Base-by-base conservation (phyloP, 2,329 filamentous ascomycete genomes). In the Trichoderma endophyticum region DNA sequence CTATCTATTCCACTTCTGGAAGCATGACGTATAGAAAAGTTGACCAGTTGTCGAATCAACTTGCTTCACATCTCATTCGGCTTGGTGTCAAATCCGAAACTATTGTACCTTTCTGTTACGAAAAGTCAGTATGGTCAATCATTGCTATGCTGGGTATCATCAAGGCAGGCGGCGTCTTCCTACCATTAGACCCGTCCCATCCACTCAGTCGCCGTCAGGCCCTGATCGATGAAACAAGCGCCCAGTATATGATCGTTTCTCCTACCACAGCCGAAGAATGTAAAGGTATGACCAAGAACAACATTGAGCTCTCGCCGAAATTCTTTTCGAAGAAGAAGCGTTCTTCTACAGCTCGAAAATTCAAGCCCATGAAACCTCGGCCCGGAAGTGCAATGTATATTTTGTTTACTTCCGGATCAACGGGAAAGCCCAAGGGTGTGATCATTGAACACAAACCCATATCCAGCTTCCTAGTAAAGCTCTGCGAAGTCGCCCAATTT, bases 21-120 rank as follows among this genome's bases (percentile, higher is more conserved):
- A 61, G 39, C 43, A 34, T 71, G 48, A 71, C 69, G 3, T 71
- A 71, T 34, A 34, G 3, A 32, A 62, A 65, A 21, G 26, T 71
- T 21, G 60, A 71, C 18, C 12, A 14, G 6, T 34, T 71, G 2
- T 63, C 69, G 9, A 21, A 21, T n/a, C 32, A 34, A 15, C 43
- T 71, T 15, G 69, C 59, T 26, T 32, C 48, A 6, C 54, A 73
- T 21, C 72, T 75, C 32, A 32, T 24, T 11, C 36, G 26, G 5
- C n/a, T 72, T 9, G 78, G 79, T 15, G 75, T 83, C 18, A 59
- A 71, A 2, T 75, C 75, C 0, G 79, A 61, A 70, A 79, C 62
- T 0, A 56, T 56, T 7, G 72, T 73, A 15, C 66, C 73, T 3
- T 43, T 74, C 18, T 74, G 65, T 54, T 72, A 67, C 6, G 73